Conservation (phyloP, 108 stramenopile genomes). For the Nitzschia palea region DNA sequence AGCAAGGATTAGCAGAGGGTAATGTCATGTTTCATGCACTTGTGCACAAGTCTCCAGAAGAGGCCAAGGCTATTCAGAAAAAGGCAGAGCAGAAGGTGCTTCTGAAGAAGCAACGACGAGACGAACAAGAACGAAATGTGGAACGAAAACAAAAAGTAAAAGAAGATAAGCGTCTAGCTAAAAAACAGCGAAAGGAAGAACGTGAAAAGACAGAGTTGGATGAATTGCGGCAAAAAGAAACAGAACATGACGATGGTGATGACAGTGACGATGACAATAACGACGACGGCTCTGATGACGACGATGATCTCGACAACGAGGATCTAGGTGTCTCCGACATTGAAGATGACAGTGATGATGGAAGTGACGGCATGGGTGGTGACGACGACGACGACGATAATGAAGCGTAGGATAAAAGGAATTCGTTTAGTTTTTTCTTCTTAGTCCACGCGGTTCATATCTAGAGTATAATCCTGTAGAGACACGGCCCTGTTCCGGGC, state of each 20-base stretch:
- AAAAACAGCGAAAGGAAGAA: conserved; percentile 65
- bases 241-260: conserved; percentile 31
- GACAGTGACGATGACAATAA: conserved; percentile 40
- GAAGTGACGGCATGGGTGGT: conserved; percentile 4
- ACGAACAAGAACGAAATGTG: conserved; percentile 86
- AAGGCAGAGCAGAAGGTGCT: conserved; percentile 57
- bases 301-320: conserved; percentile 26
- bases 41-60: conserved; percentile 71
- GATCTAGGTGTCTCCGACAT: conserved; percentile 28
- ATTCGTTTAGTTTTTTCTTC: background rate
- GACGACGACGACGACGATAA: conserved; percentile 2
- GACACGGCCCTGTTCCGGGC: conserved; percentile 77
- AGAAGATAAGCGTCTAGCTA: conserved; percentile 81
- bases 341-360: conserved; percentile 16
- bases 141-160: conserved; percentile 62
- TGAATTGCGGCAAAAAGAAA: conserved; percentile 48
- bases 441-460: conserved; percentile 30
- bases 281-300: conserved; percentile 24
- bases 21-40: conserved; percentile 98
- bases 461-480: conserved; percentile 63
- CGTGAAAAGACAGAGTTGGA: conserved; percentile 79
- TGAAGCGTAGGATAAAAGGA: background rate
- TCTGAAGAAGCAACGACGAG: conserved; percentile 73
- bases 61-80: conserved; percentile 65
- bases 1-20: conserved; percentile 90